Evolutionary conservation across 108 stramenopile species (phyloP), one percentile per base, ranked within the genome.

Genomic region (Skeletonema grethae): DNA sequence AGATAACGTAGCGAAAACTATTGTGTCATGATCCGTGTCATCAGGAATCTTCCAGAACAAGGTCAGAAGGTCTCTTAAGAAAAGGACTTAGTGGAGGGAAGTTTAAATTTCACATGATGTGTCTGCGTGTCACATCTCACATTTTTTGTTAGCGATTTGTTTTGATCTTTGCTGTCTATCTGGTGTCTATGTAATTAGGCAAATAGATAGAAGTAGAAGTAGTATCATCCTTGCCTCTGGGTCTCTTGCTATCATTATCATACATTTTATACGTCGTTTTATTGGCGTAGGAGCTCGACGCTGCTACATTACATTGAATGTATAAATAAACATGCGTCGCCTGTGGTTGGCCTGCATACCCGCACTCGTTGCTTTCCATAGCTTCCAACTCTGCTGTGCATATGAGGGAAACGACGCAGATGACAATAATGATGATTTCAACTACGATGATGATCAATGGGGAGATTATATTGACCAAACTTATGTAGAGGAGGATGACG

Each of bases 21-120:
- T n/a, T n/a, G n/a, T n/a, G n/a, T n/a, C n/a, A n/a, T n/a, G n/a
- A n/a, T n/a, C n/a, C n/a, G n/a, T n/a, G n/a, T n/a, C n/a, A n/a
- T n/a, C n/a, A n/a, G n/a, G n/a, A n/a, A n/a, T n/a, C n/a, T n/a
- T n/a, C n/a, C n/a, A n/a, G n/a, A n/a, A n/a, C n/a, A n/a, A n/a
- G 20, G n/a, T 53, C 7, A n/a, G 22, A 9, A 48, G 38, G 38
- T 4, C 41, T 4, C 41, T 2, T 22, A 7, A 53, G 50, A 53
- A 53, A 22, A 53, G 50, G 50, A 24, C 20, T 53, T 53, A 53
- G 50, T 53, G 50, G 50, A 53, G 50, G 50, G 50, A 53, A 53
- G 50, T 53, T 53, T 53, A 4, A 43, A 43, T n/a, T n/a, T 15
- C 41, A n/a, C 9, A 28, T 28, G 25, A 28, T 28, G 25, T 28